A percentile compares a stretch with the other conserved stretches of the same genome.
Conservation (phyloP, 495 filamentous ascomycete species). For the Daldinia vernicosa region DNA sequence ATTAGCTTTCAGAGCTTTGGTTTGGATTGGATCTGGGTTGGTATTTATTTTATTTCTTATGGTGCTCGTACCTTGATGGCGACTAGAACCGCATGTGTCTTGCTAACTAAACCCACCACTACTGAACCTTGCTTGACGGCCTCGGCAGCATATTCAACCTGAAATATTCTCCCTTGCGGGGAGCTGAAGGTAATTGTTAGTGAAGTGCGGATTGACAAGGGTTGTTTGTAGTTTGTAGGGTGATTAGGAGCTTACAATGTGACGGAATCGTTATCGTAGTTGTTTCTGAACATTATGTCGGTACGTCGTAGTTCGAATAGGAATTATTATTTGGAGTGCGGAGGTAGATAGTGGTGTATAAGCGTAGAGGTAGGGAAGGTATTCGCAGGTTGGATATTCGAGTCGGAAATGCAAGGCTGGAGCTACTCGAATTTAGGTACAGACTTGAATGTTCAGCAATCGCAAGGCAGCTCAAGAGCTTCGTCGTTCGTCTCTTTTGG, state of each 20-base stretch:
- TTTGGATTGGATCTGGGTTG: neutral
- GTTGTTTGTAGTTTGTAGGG: constrained; percentile 24
- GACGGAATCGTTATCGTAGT: constrained; percentile 99
- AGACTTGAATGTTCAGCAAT: constrained; percentile 24
- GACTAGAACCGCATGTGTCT: constrained; percentile 95
- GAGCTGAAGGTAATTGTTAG: constrained; percentile 67
- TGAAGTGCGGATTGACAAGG: constrained; percentile 33
- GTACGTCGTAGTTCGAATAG: constrained; percentile 16
- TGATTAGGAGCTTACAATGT: constrained; percentile 80
- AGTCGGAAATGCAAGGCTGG: constrained; percentile 39
- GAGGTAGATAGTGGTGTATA: constrained; percentile 32
- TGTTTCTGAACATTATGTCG: constrained; percentile 94
- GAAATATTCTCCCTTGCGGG: constrained; percentile 98
- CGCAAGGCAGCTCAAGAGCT: constrained; percentile 50
- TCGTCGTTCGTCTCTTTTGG: constrained; percentile 44
- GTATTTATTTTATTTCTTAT: neutral
- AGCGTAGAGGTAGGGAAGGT: constrained; percentile 31
- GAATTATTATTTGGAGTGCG: constrained; percentile 1
- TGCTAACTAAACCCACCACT: constrained; percentile 94
- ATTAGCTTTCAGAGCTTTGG: neutral
- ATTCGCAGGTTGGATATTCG: constrained; percentile 42
- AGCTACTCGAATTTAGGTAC: constrained; percentile 33
- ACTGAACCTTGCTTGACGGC: constrained; percentile 99
- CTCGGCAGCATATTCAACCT: constrained; percentile 98
- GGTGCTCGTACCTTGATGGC: constrained; percentile 82